A percentile compares a stretch with the other conserved stretches of the same genome.
phyloP scores from a whole-genome alignment of 805 yeast species.

The Metschnikowia matae region DNA sequence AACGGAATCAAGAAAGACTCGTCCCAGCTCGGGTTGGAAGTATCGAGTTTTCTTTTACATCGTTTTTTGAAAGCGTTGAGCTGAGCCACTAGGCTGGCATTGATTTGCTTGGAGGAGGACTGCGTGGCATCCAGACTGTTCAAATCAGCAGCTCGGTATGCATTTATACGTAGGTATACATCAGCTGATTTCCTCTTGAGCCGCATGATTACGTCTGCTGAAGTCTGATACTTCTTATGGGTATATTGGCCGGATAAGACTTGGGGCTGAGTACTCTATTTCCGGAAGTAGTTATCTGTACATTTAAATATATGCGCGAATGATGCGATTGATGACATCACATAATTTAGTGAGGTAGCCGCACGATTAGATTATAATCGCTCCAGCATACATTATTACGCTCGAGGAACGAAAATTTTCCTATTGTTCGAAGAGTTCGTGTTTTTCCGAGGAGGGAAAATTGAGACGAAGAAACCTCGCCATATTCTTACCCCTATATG shows the following conservation, averaged over 20 bases:
- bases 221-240: neutral
- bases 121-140: slow-evolving; percentile 16
- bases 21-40: slow-evolving; percentile 41
- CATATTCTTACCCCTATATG: slow-evolving; percentile 32
- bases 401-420: neutral
- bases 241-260: neutral
- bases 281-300: neutral
- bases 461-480: neutral
- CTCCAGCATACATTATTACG: neutral
- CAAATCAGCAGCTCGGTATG: slow-evolving; percentile 39
- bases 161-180: slow-evolving; percentile 31
- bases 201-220: slow-evolving; percentile 8
- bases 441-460: neutral
- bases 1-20: slow-evolving; percentile 30
- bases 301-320: neutral
- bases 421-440: neutral
- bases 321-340: neutral
- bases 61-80: slow-evolving; percentile 28
- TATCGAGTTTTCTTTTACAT: slow-evolving; percentile 29
- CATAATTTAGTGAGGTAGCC: neutral
- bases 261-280: neutral
- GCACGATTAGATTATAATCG: neutral
- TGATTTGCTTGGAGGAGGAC: slow-evolving; percentile 21
- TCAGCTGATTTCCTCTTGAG: slow-evolving; percentile 10
- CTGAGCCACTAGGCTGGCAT: slow-evolving; percentile 36